These are phyloP conservation scores for Kazachstania kunashirensis DNA, from an alignment of 805 yeast genomes.

Conservation along the genomic window DNA sequence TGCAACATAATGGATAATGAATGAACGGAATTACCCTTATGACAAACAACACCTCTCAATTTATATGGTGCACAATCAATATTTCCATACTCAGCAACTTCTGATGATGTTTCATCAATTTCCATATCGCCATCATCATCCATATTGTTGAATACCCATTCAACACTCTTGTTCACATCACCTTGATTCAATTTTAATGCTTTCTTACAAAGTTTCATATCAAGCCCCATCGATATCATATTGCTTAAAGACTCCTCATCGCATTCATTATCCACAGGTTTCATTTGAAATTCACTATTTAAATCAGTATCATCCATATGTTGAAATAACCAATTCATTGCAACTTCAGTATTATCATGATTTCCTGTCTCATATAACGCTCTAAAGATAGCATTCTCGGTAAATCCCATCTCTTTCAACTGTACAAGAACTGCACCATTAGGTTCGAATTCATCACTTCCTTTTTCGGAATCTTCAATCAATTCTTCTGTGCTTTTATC, in stretches of 20 bases:
- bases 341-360: constrained; percentile 43
- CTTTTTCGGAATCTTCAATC: constrained; percentile 16
- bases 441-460: constrained; percentile 41
- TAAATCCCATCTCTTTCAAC: constrained; percentile 81
- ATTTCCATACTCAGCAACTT: constrained; percentile 10
- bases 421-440: constrained; percentile 44
- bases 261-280: background rate
- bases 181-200: constrained; percentile 54
- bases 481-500: constrained; percentile 19
- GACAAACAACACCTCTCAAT: constrained; percentile 69
- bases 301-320: constrained; percentile 81
- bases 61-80: constrained; percentile 11
- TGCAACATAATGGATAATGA: constrained; percentile 89
- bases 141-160: constrained; percentile 81
- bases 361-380: constrained; percentile 73
- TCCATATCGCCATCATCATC: constrained; percentile 58
- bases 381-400: constrained; percentile 50
- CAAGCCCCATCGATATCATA: constrained; percentile 63
- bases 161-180: constrained; percentile 70
- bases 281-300: constrained; percentile 47
- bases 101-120: constrained; percentile 6
- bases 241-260: constrained; percentile 22
- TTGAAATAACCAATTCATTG: constrained; percentile 83
- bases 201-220: constrained; percentile 52
- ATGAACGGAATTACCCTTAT: constrained; percentile 81